Percentiles rank a stretch among this genome's conserved stretches.
These are phyloP conservation scores for Cercophora newfieldiana DNA, from an alignment of 495 filamentous ascomycete genomes.

Conservation along the genomic window DNA sequence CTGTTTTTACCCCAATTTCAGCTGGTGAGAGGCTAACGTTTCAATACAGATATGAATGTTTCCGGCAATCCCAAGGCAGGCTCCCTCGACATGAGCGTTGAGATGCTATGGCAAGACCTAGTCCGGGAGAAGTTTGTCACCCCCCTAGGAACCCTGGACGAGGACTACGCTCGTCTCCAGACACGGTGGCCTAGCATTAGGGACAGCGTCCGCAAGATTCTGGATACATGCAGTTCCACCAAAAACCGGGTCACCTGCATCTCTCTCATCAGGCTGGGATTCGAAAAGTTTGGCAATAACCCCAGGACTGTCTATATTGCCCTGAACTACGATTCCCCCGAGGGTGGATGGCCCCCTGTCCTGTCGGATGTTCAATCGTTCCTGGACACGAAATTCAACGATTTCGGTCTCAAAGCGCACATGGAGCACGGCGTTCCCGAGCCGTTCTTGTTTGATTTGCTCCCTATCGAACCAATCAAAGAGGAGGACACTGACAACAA, in stretches of 20 bases:
- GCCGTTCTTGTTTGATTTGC: no score
- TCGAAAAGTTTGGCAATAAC: not conserved
- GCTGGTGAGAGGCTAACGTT: no score
- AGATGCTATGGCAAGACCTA: no score
- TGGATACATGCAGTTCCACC: not conserved
- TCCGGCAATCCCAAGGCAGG: no score
- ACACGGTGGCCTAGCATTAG: not conserved
- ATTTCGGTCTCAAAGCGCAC: not conserved
- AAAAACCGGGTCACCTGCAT: not conserved
- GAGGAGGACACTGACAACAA: no score
- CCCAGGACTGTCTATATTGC: not conserved
- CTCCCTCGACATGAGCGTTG: no score
- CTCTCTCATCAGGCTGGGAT: not conserved
- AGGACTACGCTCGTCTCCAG: no score
- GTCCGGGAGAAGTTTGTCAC: no score
- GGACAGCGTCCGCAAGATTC: not conserved
- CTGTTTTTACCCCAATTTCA: no score
- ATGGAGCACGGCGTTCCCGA: not conserved
- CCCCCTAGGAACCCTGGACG: no score
- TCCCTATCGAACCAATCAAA: no score
- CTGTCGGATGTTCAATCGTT: not conserved
- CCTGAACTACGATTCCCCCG: not conserved
- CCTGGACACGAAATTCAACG: not conserved
- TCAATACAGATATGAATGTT: no score
- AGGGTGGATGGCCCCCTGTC: not conserved